Evolutionary conservation across 1,284 basidiomycete genomes (phyloP).

Genomic region (Phylloporus sp.): DNA sequence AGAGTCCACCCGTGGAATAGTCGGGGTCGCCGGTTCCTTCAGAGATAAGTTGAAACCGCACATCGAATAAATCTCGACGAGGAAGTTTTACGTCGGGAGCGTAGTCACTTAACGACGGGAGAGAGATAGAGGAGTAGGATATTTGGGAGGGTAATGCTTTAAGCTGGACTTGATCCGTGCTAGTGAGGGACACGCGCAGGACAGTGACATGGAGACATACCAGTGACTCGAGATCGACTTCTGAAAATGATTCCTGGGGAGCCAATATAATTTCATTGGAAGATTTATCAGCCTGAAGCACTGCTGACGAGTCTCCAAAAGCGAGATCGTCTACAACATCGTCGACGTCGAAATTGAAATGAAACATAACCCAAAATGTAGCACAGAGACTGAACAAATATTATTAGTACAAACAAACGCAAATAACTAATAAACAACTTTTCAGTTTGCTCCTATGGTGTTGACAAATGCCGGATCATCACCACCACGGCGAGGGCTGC

Average conservation of each 20-base stretch:
- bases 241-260: conserved; percentile 31
- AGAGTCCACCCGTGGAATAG: conserved; percentile 19
- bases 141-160: conserved; percentile 60
- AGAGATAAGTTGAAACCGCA: conserved; percentile 76
- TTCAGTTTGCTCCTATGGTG: no score
- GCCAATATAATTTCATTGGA: conserved; percentile 12
- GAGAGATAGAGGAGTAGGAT: conserved; percentile 66
- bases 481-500: conserved; percentile 52
- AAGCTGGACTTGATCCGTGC: conserved; percentile 51
- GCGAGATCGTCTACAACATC: conserved; percentile 45
- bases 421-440: neutral
- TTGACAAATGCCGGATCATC: conserved; percentile 43
- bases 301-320: conserved; percentile 1
- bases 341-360: conserved; percentile 60
- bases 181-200: conserved; percentile 22
- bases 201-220: conserved; percentile 37
- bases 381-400: no score
- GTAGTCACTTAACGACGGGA: conserved; percentile 44
- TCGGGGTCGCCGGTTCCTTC: conserved; percentile 45
- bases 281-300: neutral
- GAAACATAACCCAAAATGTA: conserved; percentile 46
- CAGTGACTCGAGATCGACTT: conserved; percentile 44
- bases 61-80: conserved; percentile 92
- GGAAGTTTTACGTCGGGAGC: conserved; percentile 54
- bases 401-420: neutral